Evolutionary conservation across 2,329 filamentous ascomycete genomes (phyloP), one percentile per base, ranked within the genome.

Genomic region (Chaetomium sp.): DNA sequence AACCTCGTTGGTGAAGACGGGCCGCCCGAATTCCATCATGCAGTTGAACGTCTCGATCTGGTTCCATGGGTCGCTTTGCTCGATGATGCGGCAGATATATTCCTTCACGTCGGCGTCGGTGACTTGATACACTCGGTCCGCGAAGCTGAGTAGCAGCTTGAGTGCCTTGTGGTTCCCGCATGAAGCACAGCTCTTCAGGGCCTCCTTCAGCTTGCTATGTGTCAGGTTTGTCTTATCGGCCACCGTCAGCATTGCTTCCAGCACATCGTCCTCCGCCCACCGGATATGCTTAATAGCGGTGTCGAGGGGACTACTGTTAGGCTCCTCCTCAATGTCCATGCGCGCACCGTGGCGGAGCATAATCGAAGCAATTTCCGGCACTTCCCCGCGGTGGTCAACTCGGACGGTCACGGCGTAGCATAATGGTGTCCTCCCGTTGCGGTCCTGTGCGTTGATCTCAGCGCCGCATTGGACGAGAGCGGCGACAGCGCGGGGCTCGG

Each of bases 211-310:
- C 48, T 60, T 62, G 33, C 27, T 32, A 9, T 54, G 6, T 2
- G 53, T 59, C 4, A 63, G 37, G 46, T 62, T 63, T 12, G 33
- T 14, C 33, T 35, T 33, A 36, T 44, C 49, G n/a, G 61, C 55
- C 9, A 45, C 57, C 6, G 38, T 62, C 34, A 63, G 47, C 61
- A 63, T 63, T 1, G 54, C 55, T 49, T 59, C 54, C 43, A 63
- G 60, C 14, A 63, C 55, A 7, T 59, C 59, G n/a, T 58, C 59
- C 8, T 63, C 60, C n/a, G 56, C 49, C 61, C 61, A 63, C 6
- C 58, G 47, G 12, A 57, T 43, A 12, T 62, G 60, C 54, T 61
- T 63, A 10, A 62, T 56, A 2, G 60, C 61, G 43, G 60, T 59
- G 32, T 62, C 60, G 5, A 63, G 55, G 1, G 61, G 60, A 19